phyloP scores from a whole-genome alignment of 108 stramenopile species.

The Nitzschia palea region DNA sequence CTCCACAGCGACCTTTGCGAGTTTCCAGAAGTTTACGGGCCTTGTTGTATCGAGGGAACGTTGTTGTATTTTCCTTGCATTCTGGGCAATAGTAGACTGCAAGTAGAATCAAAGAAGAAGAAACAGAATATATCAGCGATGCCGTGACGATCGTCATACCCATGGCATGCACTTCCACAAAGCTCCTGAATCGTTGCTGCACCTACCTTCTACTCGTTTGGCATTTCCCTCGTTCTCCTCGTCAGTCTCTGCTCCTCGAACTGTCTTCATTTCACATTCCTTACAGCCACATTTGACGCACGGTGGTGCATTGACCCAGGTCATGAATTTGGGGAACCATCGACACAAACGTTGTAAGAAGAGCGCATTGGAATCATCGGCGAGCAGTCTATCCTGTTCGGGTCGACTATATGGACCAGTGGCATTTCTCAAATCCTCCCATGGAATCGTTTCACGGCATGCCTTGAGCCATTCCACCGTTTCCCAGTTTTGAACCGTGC shows the following conservation, averaged over 20 bases:
- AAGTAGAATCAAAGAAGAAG: not conserved
- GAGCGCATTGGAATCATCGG: conserved; percentile 41
- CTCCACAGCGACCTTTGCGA: conserved; percentile 92
- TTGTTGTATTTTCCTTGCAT: conserved; percentile 67
- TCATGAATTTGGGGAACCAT: conserved; percentile 75
- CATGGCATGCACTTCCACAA: not conserved
- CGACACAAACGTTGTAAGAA: conserved; percentile 74
- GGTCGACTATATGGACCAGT: conserved; percentile 23
- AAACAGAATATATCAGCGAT: too few species aligned
- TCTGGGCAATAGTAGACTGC: conserved; percentile 60
- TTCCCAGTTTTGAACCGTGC: conserved; percentile 73
- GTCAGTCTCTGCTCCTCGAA: conserved; percentile 57
- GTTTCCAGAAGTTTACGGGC: conserved; percentile 78
- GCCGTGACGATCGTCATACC: too few species aligned
- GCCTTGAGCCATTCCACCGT: conserved; percentile 39
- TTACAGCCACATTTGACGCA: conserved; percentile 50
- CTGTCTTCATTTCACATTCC: conserved; percentile 49
- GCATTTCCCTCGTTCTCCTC: conserved; percentile 66
- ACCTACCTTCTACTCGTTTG: conserved; percentile 59
- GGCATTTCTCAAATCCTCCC: conserved; percentile 40
- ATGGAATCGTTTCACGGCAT: conserved; percentile 59
- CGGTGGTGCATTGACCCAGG: conserved; percentile 79
- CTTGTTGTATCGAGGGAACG: conserved; percentile 94
- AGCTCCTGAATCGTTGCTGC: too few species aligned
- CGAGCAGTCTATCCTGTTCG: conserved; percentile 21